Percentiles rank a stretch among this genome's conserved stretches.
Conservation (phyloP, 164 flowering plant species). For the Piper betle region DNA sequence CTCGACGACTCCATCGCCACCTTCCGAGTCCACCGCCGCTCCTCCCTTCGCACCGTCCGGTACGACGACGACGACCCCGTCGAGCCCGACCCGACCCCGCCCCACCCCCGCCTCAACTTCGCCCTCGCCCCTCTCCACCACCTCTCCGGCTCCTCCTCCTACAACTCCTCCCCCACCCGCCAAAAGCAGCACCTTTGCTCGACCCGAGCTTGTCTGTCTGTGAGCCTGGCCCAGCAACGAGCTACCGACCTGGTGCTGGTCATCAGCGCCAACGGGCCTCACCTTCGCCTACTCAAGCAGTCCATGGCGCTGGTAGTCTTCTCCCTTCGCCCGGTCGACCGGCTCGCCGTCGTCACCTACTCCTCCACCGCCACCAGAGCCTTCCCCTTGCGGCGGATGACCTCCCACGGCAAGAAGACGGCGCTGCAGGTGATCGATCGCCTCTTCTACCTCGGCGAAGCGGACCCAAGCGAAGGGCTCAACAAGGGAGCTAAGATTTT, state of each 20-base stretch:
- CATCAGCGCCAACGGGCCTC: constrained; percentile 71
- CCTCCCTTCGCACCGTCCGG: constrained; percentile 59
- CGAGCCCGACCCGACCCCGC: constrained; percentile 32
- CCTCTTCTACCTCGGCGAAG: constrained; percentile 64
- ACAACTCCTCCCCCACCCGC: constrained; percentile 11
- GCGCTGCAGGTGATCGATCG: constrained; percentile 84
- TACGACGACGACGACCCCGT: constrained; percentile 68
- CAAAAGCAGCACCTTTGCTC: constrained; percentile 11
- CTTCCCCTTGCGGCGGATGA: constrained; percentile 77
- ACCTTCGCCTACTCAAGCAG: constrained; percentile 76
- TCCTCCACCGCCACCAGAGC: constrained; percentile 67
- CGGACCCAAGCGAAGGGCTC: constrained; percentile 66
- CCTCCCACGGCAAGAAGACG: constrained; percentile 62
- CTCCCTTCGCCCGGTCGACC: constrained; percentile 72
- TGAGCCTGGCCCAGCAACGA: constrained; percentile 42
- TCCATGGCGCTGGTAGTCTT: constrained; percentile 68
- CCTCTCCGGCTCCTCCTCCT: constrained; percentile 13
- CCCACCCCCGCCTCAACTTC: constrained; percentile 37
- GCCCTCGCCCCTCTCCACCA: constrained; percentile 27
- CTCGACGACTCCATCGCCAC: constrained; percentile 88
- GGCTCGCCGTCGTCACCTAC: constrained; percentile 65
- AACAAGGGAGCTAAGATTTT: constrained; percentile 61
- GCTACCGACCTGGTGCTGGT: constrained; percentile 74
- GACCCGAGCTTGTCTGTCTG: constrained; percentile 40
- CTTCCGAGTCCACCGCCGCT: constrained; percentile 70